Evolutionary conservation across 768 basidiomycete species (phyloP).

Genomic region (Russula vinacea): DNA sequence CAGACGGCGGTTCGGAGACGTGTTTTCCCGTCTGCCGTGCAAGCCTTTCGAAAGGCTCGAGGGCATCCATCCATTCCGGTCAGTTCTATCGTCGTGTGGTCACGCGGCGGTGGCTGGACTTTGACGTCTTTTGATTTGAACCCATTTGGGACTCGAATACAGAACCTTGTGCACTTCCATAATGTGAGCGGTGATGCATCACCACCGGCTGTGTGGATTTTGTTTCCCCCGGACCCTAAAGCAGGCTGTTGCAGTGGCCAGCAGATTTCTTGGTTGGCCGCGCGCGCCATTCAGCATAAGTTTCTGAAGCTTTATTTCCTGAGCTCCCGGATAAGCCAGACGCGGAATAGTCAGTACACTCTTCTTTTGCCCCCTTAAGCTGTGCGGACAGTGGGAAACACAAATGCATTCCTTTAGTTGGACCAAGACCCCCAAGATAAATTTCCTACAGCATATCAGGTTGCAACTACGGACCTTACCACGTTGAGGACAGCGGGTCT

Average conservation of each 20-base stretch:
- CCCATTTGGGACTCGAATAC: neutral
- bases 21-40: conserved; percentile 66
- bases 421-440: conserved; percentile 30
- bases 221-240: neutral
- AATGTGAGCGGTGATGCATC: conserved; percentile 44
- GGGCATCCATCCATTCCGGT: conserved; percentile 81
- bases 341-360: conserved; percentile 46
- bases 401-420: conserved; percentile 11
- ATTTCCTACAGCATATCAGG: conserved; percentile 72
- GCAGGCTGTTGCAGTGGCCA: conserved; percentile 49
- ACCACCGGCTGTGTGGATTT: neutral
- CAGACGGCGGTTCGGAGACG: conserved; percentile 66
- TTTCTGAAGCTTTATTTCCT: conserved; percentile 74
- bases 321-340: conserved; percentile 64
- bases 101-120: neutral
- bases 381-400: conserved; percentile 15
- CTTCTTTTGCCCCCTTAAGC: conserved; percentile 11
- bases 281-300: conserved; percentile 74
- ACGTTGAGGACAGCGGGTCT: conserved; percentile 71
- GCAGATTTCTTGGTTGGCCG: conserved; percentile 86
- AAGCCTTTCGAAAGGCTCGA: conserved; percentile 75
- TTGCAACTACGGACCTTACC: conserved; percentile 55
- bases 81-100: conserved; percentile 23
- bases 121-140: too few species aligned
- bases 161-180: conserved; percentile 73